These are phyloP conservation scores for Leishmania mexicana DNA, from an alignment of 208 protist genomes.

Conservation along the genomic window DNA sequence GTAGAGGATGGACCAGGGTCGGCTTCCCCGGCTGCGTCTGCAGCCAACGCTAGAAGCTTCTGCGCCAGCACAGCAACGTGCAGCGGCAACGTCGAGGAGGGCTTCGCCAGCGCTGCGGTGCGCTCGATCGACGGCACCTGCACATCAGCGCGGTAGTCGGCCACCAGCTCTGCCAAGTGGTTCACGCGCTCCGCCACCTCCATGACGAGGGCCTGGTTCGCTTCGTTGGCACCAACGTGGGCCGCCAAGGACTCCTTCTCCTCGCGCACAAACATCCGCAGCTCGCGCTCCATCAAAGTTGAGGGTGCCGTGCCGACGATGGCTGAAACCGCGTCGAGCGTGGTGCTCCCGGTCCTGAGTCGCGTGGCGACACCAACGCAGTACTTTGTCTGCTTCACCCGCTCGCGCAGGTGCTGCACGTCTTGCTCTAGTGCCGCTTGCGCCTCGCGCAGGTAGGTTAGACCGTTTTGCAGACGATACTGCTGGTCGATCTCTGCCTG, in stretches of 20 bases:
- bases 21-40: slow-evolving; percentile 34
- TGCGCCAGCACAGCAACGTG: slow-evolving; percentile 40
- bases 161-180: slow-evolving; percentile 28
- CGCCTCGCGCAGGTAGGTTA: slow-evolving; percentile 27
- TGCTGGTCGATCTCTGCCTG: slow-evolving; percentile 67
- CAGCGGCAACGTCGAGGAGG: slow-evolving; percentile 34
- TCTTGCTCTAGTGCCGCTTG: slow-evolving; percentile 30
- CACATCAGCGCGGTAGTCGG: slow-evolving; percentile 49
- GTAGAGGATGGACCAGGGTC: not conserved
- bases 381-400: slow-evolving; percentile 22
- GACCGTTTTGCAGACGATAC: slow-evolving; percentile 58
- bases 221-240: slow-evolving; percentile 23
- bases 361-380: slow-evolving; percentile 23
- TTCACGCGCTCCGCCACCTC: slow-evolving; percentile 48
- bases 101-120: slow-evolving; percentile 24
- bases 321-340: slow-evolving; percentile 7
- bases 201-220: slow-evolving; percentile 26
- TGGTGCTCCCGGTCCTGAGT: not conserved
- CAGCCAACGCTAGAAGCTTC: slow-evolving; percentile 63
- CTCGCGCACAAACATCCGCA: slow-evolving; percentile 41
- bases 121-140: slow-evolving; percentile 22
- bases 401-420: slow-evolving; percentile 32
- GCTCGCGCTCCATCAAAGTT: slow-evolving; percentile 41
- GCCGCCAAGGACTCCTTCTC: slow-evolving; percentile 27
- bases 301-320: slow-evolving; percentile 23